Base-by-base conservation (phyloP, 805 yeast genomes). In the Soucietia sequanensis region DNA sequence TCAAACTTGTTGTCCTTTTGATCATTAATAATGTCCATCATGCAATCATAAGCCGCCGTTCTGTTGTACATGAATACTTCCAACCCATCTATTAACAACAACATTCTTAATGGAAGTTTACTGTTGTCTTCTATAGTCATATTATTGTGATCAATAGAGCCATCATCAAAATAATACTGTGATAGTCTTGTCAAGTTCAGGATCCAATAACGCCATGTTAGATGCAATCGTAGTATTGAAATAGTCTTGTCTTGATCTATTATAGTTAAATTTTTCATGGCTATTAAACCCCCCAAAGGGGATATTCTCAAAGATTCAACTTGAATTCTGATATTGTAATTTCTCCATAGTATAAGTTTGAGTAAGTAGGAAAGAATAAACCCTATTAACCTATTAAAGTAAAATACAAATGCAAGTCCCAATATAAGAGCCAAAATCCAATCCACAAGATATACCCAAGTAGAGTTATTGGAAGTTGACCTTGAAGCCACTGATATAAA, bases 121-220 rank as follows among this genome's bases (percentile, higher is more conserved):
- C 56, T 61, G 48, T 80, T 79, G 17, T 42, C 52, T n/a, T 59
- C 58, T 12, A 39, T 44, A 14, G 44, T 31, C 6, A 45, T 32
- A 10, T 41, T 48, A 16, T 36, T 23, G 10, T 37, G 12, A 21
- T 39, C 43, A 5, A 29, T 10, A 11, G 25, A 54, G 4, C 37
- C 30, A 4, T 49, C 45, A 8, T 48, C 52, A 16, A 55, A 44
- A 18, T 44, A 49, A 33, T 65, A 58, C 23, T 60, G 63, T 2
- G 76, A 57, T 15, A 63, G 44, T 34, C 79, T 55, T 9, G 72
- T 65, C 21, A 60, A 45, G 4, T 66, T 61, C 33, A 87, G 44
- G 12, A 65, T 64, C 98, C 98, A 93, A 56, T 88, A 91, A 41
- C 95, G 61, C 98, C 98, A 93, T 0, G 95, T 85, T 18, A 91